A percentile compares a stretch with the other conserved stretches of the same genome.
phyloP scores from a whole-genome alignment of 805 yeast genomes.

The Sugiyamaella valdiviana region DNA sequence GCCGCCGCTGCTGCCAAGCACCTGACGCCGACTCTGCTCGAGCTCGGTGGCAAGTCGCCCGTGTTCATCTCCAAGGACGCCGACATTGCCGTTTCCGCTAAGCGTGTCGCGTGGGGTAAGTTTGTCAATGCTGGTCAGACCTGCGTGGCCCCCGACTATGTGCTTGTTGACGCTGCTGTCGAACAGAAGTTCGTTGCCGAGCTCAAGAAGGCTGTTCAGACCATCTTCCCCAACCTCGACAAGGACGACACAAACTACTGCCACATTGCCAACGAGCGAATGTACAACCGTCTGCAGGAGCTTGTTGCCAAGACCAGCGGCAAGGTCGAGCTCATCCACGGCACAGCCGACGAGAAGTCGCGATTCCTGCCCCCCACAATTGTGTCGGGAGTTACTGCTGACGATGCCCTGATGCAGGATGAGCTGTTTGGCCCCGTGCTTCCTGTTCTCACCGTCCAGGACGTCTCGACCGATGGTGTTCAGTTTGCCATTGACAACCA shows the following conservation, averaged over 20 bases:
- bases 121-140: slow-evolving; percentile 83
- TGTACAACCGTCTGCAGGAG: slow-evolving; percentile 36
- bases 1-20: slow-evolving; percentile 78
- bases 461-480: slow-evolving; percentile 25
- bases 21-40: slow-evolving; percentile 73
- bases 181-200: slow-evolving; percentile 46
- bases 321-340: slow-evolving; percentile 37
- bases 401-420: slow-evolving; percentile 64
- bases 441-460: slow-evolving; percentile 56
- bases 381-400: slow-evolving; percentile 53
- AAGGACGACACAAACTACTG: slow-evolving; percentile 41
- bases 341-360: slow-evolving; percentile 23
- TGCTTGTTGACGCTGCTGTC: slow-evolving; percentile 55
- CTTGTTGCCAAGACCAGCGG: slow-evolving; percentile 43
- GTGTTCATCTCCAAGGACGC: slow-evolving; percentile 54
- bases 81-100: slow-evolving; percentile 39
- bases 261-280: slow-evolving; percentile 51
- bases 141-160: slow-evolving; percentile 84
- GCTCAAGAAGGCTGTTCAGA: slow-evolving; percentile 37
- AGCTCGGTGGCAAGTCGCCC: slow-evolving; percentile 92
- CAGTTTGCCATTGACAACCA: slow-evolving; percentile 39
- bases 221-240: slow-evolving; percentile 34
- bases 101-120: slow-evolving; percentile 71
- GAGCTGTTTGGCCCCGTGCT: slow-evolving; percentile 85
- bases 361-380: slow-evolving; percentile 65